phyloP scores from a whole-genome alignment of 352 stramenopile genomes.

The Pythium monospermum region DNA sequence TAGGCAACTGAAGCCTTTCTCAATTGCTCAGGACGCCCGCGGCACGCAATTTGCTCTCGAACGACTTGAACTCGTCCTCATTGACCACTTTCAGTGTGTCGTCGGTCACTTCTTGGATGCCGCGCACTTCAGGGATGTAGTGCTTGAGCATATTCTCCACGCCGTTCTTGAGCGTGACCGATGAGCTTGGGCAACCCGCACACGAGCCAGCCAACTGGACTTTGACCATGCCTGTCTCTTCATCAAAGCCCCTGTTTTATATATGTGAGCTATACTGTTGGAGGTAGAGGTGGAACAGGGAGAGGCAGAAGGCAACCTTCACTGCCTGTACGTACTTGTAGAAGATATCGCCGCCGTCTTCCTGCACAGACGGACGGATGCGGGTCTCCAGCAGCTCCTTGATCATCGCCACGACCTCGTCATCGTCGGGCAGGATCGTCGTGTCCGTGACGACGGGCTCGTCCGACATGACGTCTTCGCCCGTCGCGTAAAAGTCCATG shows the following conservation, averaged over 20 bases:
- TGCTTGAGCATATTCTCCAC: slow-evolving; percentile 99
- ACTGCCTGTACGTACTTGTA: slow-evolving; percentile 58
- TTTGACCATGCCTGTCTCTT: slow-evolving; percentile 89
- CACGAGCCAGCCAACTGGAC: slow-evolving; percentile 94
- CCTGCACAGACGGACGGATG: slow-evolving; percentile 98
- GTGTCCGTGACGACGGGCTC: slow-evolving; percentile 81
- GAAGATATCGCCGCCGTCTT: slow-evolving; percentile 99
- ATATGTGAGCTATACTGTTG: no score
- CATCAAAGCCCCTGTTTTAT: slow-evolving; percentile 87
- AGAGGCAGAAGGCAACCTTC: no score
- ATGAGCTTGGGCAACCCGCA: slow-evolving; percentile 95
- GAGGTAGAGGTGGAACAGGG: no score
- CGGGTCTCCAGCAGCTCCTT: slow-evolving; percentile 99
- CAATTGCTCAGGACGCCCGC: slow-evolving; percentile 78
- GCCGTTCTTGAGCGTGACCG: slow-evolving; percentile 98
- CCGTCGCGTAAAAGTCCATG: slow-evolving; percentile 96
- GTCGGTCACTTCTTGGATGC: slow-evolving; percentile 77
- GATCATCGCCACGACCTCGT: slow-evolving; percentile 99
- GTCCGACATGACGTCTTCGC: slow-evolving; percentile 88
- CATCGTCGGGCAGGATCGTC: slow-evolving; percentile 95
- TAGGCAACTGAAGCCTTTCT: no score
- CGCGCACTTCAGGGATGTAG: slow-evolving; percentile 98
- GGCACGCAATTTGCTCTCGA: slow-evolving; percentile 79
- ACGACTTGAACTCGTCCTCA: slow-evolving; percentile 75
- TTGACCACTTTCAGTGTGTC: slow-evolving; percentile 74